A percentile compares a stretch with the other conserved stretches of the same genome.
Conservation (phyloP, 768 basidiomycete species). For the Rhizopogon vinicolor region DNA sequence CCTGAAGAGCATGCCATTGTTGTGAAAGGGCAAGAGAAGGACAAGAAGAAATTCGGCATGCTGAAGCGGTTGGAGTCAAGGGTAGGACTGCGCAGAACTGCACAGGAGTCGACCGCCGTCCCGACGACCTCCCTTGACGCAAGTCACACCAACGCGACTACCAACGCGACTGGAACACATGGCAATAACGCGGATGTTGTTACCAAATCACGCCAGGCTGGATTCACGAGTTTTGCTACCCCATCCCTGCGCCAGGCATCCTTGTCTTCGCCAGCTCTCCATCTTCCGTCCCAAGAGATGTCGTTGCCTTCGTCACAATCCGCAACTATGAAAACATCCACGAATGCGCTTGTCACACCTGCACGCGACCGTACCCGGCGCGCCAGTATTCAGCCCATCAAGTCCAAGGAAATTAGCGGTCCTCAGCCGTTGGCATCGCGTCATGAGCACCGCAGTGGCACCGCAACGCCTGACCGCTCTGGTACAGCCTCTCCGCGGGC, state of each 20-base stretch:
- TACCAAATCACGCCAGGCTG: slow-evolving; percentile 43
- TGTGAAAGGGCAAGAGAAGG: slow-evolving; percentile 27
- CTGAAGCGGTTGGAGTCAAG: slow-evolving; percentile 45
- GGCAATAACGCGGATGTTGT: slow-evolving; percentile 28
- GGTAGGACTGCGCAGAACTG: slow-evolving; percentile 44
- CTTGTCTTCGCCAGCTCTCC: slow-evolving; percentile 70
- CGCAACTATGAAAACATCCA: slow-evolving; percentile 41
- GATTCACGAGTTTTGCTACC: slow-evolving; percentile 54
- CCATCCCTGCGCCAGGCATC: slow-evolving; percentile 69
- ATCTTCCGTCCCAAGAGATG: slow-evolving; percentile 53
- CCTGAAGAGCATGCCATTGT: slow-evolving; percentile 22
- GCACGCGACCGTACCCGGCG: slow-evolving; percentile 40
- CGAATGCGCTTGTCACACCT: slow-evolving; percentile 44
- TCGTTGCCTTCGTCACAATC: slow-evolving; percentile 51
- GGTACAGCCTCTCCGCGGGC: slow-evolving; percentile 27
- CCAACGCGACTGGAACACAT: slow-evolving; percentile 13
- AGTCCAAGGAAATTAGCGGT: slow-evolving; percentile 35
- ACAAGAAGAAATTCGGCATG: slow-evolving; percentile 42
- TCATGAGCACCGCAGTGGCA: slow-evolving; percentile 23
- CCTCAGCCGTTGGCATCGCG: slow-evolving; percentile 32
- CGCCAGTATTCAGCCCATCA: slow-evolving; percentile 28
- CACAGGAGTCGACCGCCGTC: slow-evolving; percentile 35
- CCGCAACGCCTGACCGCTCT: slow-evolving; percentile 19
- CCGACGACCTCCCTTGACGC: slow-evolving; percentile 33
- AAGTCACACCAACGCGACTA: slow-evolving; percentile 20